Evolutionary conservation across 2,329 filamentous ascomycete genomes (phyloP).

Genomic region (Cladophialophora carrionii): DNA sequence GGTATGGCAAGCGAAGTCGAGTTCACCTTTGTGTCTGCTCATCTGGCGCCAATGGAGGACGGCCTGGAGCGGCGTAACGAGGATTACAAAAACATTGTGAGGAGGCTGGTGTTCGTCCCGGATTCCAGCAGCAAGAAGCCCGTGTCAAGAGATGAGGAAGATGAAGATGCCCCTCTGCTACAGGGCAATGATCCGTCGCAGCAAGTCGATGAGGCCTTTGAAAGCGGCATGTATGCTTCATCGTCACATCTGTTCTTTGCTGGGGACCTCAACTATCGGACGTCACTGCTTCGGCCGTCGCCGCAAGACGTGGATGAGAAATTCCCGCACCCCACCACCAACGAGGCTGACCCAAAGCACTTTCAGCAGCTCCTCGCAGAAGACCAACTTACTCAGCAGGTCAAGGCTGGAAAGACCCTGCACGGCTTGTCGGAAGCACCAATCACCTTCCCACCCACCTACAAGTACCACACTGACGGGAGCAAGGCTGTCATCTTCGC

Average conservation of each 20-base stretch:
- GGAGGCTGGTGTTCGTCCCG: constrained; percentile 71
- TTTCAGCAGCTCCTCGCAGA: constrained; percentile 68
- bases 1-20: constrained; percentile 40
- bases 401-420: constrained; percentile 67
- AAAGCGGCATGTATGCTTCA: constrained; percentile 68
- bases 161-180: constrained; percentile 45
- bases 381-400: constrained; percentile 81
- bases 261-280: constrained; percentile 95
- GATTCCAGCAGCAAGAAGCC: constrained; percentile 21
- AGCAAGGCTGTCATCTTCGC: constrained; percentile 42
- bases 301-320: constrained; percentile 55
- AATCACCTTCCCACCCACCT: constrained; percentile 85
- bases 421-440: constrained; percentile 76
- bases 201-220: constrained; percentile 13
- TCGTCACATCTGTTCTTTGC: constrained; percentile 81
- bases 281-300: constrained; percentile 67
- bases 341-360: constrained; percentile 60
- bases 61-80: constrained; percentile 74
- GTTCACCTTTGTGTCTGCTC: constrained; percentile 83
- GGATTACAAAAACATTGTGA: constrained; percentile 85
- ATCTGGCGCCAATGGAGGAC: constrained; percentile 86
- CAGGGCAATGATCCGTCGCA: constrained; percentile 38
- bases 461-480: constrained; percentile 71
- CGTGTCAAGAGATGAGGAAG: constrained; percentile 44
- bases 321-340: constrained; percentile 63